Evolutionary conservation across 2,329 filamentous ascomycete species (phyloP), one percentile per base, ranked within the genome.

Genomic region (Cryphonectria nitschkei): DNA sequence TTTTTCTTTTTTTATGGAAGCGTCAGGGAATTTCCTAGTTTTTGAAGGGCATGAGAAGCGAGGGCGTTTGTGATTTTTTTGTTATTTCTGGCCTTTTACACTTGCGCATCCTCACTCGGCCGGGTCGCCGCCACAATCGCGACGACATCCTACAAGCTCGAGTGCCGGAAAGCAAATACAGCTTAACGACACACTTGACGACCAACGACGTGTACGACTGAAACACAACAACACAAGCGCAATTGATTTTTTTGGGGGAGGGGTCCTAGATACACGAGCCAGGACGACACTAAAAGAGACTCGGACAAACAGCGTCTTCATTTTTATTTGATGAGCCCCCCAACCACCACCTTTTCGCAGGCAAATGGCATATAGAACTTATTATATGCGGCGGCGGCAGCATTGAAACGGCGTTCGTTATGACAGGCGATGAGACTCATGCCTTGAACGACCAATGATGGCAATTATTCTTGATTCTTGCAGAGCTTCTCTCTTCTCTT

Each of bases 131-230:
- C 71, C 67, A 70, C 70, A 75, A 71, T 73, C 70, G 72, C 73
- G 74, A 76, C 75, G 76, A 76, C 72, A 76, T 74, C 73, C 56
- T 75, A 65, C 62, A 68, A 61, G 64, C 63, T 68, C 73, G 66
- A 61, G 67, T 68, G 70, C 73, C 66, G 70, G 73, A 70, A 74
- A 75, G 73, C 72, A 72, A 41, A 72, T 69, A n/a, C n/a, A 50
- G 65, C 70, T 76, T 73, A 75, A 75, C 64, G 74, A 76, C 74
- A n/a, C 73, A 71, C 72, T 73, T 72, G 69, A 75, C 73, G 72
- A 75, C 79, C 77, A 74, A 74, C 72, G 80, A 84, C 76, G 76
- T 81, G 78, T 82, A 83, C 75, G 76, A 77, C 74, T 74, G 71
- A 68, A 60, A 64, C 34, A 60, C 54, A 64, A 70, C 68, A 61